A percentile compares a stretch with the other conserved stretches of the same genome.
These are phyloP conservation scores for Helenozyma baotianmanensis DNA, from an alignment of 805 yeast species.

Conservation along the genomic window DNA sequence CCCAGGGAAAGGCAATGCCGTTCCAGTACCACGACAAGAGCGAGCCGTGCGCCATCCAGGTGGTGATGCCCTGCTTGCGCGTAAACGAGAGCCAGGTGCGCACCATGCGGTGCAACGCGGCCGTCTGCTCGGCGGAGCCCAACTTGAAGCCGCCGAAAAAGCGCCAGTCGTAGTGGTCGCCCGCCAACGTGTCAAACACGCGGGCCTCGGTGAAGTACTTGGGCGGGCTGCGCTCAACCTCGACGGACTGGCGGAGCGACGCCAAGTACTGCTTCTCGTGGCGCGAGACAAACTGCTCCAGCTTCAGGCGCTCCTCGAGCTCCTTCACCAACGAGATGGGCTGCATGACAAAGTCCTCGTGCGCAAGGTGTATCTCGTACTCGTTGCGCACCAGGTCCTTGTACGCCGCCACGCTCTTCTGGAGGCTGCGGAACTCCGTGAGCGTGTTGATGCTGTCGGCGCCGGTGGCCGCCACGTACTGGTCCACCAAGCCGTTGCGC, in stretches of 20 bases:
- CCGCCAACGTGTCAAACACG: conserved; percentile 12
- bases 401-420: conserved; percentile 15
- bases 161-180: conserved; percentile 28
- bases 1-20: conserved; percentile 28
- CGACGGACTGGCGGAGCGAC: conserved; percentile 9
- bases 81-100: conserved; percentile 25
- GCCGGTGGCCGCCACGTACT: conserved; percentile 10
- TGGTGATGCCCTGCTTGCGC: conserved; percentile 20
- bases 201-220: conserved; percentile 43
- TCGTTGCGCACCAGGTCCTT: conserved; percentile 21
- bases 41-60: conserved; percentile 29
- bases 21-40: conserved; percentile 29
- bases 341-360: conserved; percentile 24
- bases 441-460: conserved; percentile 13
- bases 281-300: conserved; percentile 7
- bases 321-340: conserved; percentile 14
- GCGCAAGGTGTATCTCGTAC: conserved; percentile 24
- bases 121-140: conserved; percentile 17
- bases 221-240: conserved; percentile 15
- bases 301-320: conserved; percentile 11
- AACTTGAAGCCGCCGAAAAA: conserved; percentile 20
- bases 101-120: conserved; percentile 19
- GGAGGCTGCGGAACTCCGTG: conserved; percentile 20
- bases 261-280: conserved; percentile 10
- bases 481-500: conserved; percentile 21